A percentile compares a stretch with the other conserved stretches of the same genome.
phyloP scores from a whole-genome alignment of 2,329 filamentous ascomycete genomes.

The Leptodontidium sp. region DNA sequence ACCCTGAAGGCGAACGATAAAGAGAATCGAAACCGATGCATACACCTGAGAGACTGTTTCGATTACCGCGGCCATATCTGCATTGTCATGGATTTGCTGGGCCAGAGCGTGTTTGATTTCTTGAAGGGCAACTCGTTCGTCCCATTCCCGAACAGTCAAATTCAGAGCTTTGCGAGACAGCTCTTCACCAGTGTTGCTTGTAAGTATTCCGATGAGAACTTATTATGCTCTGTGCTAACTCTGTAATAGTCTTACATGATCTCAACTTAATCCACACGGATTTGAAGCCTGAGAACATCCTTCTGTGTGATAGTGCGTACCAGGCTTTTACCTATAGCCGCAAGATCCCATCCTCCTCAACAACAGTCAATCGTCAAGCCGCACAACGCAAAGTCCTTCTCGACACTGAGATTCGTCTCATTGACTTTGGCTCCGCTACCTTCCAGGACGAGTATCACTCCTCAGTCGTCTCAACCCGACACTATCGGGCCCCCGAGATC shows the following conservation, averaged over 20 bases:
- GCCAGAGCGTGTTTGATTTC: constrained; percentile 98
- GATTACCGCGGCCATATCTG: constrained; percentile 98
- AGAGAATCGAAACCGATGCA: constrained; percentile 93
- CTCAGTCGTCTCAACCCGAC: constrained; percentile 73
- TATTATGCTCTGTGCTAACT: constrained; percentile 38
- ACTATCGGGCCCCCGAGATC: constrained; percentile 75
- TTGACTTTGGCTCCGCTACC: constrained; percentile 76
- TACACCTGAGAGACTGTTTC: constrained; percentile 95
- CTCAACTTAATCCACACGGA: constrained; percentile 96
- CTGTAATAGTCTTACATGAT: constrained; percentile 83
- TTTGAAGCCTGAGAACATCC: constrained; percentile 75
- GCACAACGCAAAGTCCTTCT: constrained; percentile 70
- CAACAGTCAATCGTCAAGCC: constrained; percentile 65
- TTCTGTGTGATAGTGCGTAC: constrained; percentile 70
- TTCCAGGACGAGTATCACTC: constrained; percentile 79
- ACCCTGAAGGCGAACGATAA: constrained; percentile 92
- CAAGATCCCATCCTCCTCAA: constrained; percentile 72
- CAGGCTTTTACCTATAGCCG: constrained; percentile 77
- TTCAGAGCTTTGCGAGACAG: constrained; percentile 95
- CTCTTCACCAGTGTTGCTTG: constrained; percentile 98
- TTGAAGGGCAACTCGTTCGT: constrained; percentile 95
- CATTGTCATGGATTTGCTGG: constrained; percentile 78
- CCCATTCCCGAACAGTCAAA: constrained; percentile 97
- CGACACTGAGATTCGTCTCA: constrained; percentile 74
- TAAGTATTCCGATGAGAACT: constrained; percentile 59